These are phyloP conservation scores for Podaxis pistillaris DNA, from an alignment of 768 basidiomycete species.

Conservation along the genomic window DNA sequence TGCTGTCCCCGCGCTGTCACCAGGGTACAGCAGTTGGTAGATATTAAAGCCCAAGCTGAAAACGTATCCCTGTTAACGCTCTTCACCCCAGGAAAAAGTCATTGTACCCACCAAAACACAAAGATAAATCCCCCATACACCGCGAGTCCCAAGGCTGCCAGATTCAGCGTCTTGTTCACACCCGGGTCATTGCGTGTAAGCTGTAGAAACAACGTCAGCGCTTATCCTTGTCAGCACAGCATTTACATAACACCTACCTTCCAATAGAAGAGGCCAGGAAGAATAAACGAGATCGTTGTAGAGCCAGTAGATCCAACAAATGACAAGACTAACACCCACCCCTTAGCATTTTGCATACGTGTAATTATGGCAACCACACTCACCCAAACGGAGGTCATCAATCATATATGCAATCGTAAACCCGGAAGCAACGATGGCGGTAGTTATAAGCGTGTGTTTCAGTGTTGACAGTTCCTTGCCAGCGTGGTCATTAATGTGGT, in stretches of 20 bases:
- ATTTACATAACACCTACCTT: constrained; percentile 48
- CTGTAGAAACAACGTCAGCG: constrained; percentile 31
- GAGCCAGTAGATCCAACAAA: constrained; percentile 98
- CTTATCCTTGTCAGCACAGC: constrained; percentile 7
- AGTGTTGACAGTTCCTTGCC: constrained; percentile 59
- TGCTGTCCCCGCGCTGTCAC: constrained; percentile 8
- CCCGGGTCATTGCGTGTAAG: constrained; percentile 68
- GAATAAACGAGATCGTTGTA: constrained; percentile 94
- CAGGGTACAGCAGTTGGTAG: constrained; percentile 52
- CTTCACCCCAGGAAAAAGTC: background rate
- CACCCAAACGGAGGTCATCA: constrained; percentile 75
- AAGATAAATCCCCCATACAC: constrained; percentile 79
- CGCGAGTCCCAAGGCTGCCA: constrained; percentile 61
- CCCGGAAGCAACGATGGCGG: constrained; percentile 58
- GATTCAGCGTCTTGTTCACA: constrained; percentile 47
- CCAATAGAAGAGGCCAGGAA: constrained; percentile 93
- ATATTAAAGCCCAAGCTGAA: constrained; percentile 77
- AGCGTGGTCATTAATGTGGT: constrained; percentile 55
- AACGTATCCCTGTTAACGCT: constrained; percentile 12
- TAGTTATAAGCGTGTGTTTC: constrained; percentile 72
- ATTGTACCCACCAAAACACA: constrained; percentile 77
- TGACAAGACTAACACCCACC: constrained; percentile 64
- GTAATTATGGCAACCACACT: constrained; percentile 21
- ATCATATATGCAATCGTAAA: constrained; percentile 79
- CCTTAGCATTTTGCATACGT: constrained; percentile 5